Evolutionary conservation across 352 stramenopile genomes (phyloP), one percentile per base, ranked within the genome.

Genomic region (Globisporangium abappressorium): DNA sequence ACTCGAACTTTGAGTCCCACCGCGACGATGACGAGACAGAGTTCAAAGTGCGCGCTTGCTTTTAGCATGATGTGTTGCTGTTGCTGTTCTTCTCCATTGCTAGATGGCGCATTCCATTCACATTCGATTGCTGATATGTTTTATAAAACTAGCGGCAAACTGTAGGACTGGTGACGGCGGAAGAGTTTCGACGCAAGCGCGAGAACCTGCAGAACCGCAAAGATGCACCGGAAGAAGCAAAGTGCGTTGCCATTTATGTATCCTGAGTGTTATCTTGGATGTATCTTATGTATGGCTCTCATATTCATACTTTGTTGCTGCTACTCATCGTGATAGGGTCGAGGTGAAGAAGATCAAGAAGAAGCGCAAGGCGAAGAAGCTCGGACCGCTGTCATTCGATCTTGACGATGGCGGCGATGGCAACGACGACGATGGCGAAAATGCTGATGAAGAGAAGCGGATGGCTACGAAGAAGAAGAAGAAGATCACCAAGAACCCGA

Each of bases 151-250:
- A 94, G 85, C 79, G 88, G 7, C 88, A 96, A 78, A 96, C 87
- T 4, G 84, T 95, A 12, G 97, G 97, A 6, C 75, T 99, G 18
- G 95, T 99, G n/a, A 98, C 93, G 2, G 96, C 94, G 0, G 87
- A 97, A 69, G 95, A 98, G 72, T 99, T 98, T 72, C 79, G 91
- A 3, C 91, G 89, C 63, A 91, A 91, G 49, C 82, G 90, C n/a
- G 89, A 97, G 64, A 76, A 96, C 64, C 64, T 93, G 41, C 77
- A 87, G 62, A 86, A 82, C 26, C 66, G 71, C 55, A 78, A 73
- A 49, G 76, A 75, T n/a, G 53, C 60, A 3, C 70, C 72, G 0
- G 72, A 74, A 34, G 70, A 83, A 36, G 47, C 66, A 47, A 68
- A 72, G 76, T 84, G 51, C 53, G 73, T 74, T 56, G 20, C 4